Base-by-base conservation (phyloP, 106 monocot genomes). In the Allium sativum region DNA sequence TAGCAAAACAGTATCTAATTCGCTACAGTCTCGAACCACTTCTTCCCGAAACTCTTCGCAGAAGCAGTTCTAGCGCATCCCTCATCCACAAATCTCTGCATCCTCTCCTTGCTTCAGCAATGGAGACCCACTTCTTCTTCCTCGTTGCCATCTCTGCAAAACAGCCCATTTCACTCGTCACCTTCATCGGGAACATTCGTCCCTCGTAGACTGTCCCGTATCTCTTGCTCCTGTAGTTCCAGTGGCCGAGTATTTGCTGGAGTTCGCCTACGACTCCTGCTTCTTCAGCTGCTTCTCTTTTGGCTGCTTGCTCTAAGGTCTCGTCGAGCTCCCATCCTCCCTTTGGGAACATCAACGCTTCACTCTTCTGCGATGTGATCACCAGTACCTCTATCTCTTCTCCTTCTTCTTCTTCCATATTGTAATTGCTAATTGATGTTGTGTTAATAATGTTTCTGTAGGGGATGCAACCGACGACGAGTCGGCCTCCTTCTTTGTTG, bases 301-400 rank as follows among this genome's bases (percentile, higher is more conserved):
- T 69, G 47, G 72, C 81, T 1, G 85, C 81, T 43, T 81, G 61
- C n/a, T 53, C 65, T 21, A 62, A 64, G 3, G 71, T 75, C 12
- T 85, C 85, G 46, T 85, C 81, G 0, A 8, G 62, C 63, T 85
- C 85, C 85, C 85, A 85, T 6, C 85, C 85, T 20, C 85, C 85
- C 85, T 85, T 89, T 41, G 89, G 89, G 56, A 89, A 89, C 73
- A 89, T 59, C 68, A 89, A 64, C 46, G 60, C 73, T 51, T 73
- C 51, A 40, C 88, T 81, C 56, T 89, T 89, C 21, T 73, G 84
- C 10, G 84, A 84, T 61, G 68, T 89, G 52, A 89, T 74, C 16
- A 89, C 81, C 5, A 89, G 81, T 64, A 89, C 89, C 62, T 89
- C 70, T 41, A 89, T 22, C 70, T 54, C 44, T 59, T 10, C 31